Evolutionary conservation across 192 early-diverging fungal genomes (phyloP).

Genomic region (Linnemannia zychae): DNA sequence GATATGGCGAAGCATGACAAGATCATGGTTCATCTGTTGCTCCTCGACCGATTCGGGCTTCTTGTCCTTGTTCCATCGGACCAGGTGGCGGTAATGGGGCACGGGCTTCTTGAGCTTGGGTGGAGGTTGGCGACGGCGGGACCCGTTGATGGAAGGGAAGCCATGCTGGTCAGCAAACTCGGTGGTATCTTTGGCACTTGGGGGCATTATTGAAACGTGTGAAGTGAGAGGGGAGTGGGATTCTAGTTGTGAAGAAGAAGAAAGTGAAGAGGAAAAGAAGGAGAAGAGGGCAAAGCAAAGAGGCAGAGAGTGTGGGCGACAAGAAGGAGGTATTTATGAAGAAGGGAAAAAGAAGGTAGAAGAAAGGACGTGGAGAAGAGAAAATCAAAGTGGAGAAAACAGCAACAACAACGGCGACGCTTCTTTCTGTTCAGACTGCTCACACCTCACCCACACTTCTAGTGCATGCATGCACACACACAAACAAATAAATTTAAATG

Average conservation of each 20-base stretch:
- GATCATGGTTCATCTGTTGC: slow-evolving; percentile 69
- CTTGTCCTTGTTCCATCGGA: slow-evolving; percentile 53
- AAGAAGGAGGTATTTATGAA: slow-evolving; percentile 6
- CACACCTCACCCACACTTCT: background rate
- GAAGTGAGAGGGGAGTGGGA: background rate
- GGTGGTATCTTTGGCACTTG: slow-evolving; percentile 29
- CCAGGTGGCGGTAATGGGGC: slow-evolving; percentile 53
- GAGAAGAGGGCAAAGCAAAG: background rate
- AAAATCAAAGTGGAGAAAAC: background rate
- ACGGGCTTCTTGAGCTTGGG: slow-evolving; percentile 56
- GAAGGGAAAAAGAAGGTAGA: background rate
- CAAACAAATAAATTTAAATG: background rate
- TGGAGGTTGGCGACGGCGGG: slow-evolving; percentile 51
- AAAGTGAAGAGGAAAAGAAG: background rate
- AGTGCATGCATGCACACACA: background rate
- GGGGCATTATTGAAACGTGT: slow-evolving; percentile 26
- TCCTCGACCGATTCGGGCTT: slow-evolving; percentile 36
- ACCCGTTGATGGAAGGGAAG: slow-evolving; percentile 42
- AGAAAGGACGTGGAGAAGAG: background rate
- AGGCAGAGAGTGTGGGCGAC: slow-evolving; percentile 1
- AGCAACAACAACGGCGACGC: too few species aligned
- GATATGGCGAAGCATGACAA: slow-evolving; percentile 67
- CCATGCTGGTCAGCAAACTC: slow-evolving; percentile 14
- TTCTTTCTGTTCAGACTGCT: background rate
- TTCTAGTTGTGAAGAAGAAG: background rate